Percentiles rank a stretch among this genome's conserved stretches.
Conservation (phyloP, 352 stramenopile species). For the Phytophthora cajani region DNA sequence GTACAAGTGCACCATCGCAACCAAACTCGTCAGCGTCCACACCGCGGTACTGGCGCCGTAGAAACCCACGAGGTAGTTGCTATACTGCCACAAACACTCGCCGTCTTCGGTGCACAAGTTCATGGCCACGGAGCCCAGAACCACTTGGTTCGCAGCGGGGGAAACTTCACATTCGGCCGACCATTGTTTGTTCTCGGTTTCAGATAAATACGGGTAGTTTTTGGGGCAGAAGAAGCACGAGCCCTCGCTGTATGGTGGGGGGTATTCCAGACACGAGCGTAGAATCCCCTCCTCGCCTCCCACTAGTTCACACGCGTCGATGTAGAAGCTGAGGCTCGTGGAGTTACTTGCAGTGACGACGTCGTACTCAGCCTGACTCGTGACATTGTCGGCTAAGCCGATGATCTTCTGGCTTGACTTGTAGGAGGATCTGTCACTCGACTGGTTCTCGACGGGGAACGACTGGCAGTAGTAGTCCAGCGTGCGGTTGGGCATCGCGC, state of each 20-base stretch:
- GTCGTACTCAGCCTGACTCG: slow-evolving; percentile 10
- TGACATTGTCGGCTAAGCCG: slow-evolving; percentile 17
- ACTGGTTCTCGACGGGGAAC: slow-evolving; percentile 47
- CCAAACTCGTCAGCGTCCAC: slow-evolving; percentile 34
- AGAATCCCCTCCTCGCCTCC: slow-evolving; percentile 46
- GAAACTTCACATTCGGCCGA: slow-evolving; percentile 31
- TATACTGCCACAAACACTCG: slow-evolving; percentile 37
- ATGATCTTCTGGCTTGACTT: slow-evolving; percentile 33
- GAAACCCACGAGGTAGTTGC: slow-evolving; percentile 28
- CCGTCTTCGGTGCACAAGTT: slow-evolving; percentile 51
- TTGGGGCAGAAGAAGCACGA: slow-evolving; percentile 54
- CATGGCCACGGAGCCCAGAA: slow-evolving; percentile 52
- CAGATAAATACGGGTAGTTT: slow-evolving; percentile 18
- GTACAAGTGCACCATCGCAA: slow-evolving; percentile 52
- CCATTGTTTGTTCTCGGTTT: slow-evolving; percentile 13
- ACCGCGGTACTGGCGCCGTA: slow-evolving; percentile 43
- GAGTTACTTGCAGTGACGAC: slow-evolving; percentile 22
- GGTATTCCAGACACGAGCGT: slow-evolving; percentile 49
- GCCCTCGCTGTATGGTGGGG: not conserved
- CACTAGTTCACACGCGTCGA: slow-evolving; percentile 65
- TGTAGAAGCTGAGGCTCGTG: slow-evolving; percentile 48
- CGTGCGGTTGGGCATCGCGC: slow-evolving; percentile 56
- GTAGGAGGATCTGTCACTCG: slow-evolving; percentile 39
- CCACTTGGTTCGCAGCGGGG: slow-evolving; percentile 15
- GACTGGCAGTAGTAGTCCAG: slow-evolving; percentile 57